These are phyloP conservation scores for Arctostaphylos glauca DNA, from an alignment of 148 eudicot species.

Conservation along the genomic window DNA sequence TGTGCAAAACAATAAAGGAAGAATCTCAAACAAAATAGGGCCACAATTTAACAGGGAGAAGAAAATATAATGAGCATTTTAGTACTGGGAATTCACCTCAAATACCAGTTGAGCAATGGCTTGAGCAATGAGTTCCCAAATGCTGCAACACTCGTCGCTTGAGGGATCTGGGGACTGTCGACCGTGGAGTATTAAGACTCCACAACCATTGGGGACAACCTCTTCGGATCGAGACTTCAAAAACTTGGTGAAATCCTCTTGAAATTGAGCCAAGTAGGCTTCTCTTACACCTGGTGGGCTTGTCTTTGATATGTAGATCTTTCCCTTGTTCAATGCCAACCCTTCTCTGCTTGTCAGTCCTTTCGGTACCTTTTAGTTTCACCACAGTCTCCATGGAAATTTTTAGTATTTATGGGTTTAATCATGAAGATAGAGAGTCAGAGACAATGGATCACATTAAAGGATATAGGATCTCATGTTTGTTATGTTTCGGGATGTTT, in stretches of 20 bases:
- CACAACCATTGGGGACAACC: slow-evolving; percentile 27
- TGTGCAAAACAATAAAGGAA: no score
- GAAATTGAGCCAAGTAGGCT: slow-evolving; percentile 38
- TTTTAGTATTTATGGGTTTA: no score
- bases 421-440: no score
- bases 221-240: slow-evolving; percentile 40
- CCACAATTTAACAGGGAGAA: no score
- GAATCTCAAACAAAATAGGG: no score
- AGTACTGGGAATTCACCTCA: slow-evolving; percentile 20
- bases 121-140: slow-evolving; percentile 25
- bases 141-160: not conserved
- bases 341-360: slow-evolving; percentile 27
- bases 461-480: no score
- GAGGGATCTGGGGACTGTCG: slow-evolving; percentile 23
- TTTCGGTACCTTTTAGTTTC: slow-evolving; percentile 28
- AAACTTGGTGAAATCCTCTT: slow-evolving; percentile 31
- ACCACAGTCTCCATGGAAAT: not conserved
- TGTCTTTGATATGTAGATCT: slow-evolving; percentile 30
- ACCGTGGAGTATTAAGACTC: slow-evolving; percentile 34
- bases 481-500: no score
- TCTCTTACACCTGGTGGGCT: slow-evolving; percentile 30
- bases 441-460: no score
- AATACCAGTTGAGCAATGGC: slow-evolving; percentile 24
- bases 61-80: not conserved
- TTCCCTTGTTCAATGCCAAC: slow-evolving; percentile 35